Evolutionary conservation across 495 filamentous ascomycete species (phyloP).

Genomic region (Penicillium macrosclerotiorum): DNA sequence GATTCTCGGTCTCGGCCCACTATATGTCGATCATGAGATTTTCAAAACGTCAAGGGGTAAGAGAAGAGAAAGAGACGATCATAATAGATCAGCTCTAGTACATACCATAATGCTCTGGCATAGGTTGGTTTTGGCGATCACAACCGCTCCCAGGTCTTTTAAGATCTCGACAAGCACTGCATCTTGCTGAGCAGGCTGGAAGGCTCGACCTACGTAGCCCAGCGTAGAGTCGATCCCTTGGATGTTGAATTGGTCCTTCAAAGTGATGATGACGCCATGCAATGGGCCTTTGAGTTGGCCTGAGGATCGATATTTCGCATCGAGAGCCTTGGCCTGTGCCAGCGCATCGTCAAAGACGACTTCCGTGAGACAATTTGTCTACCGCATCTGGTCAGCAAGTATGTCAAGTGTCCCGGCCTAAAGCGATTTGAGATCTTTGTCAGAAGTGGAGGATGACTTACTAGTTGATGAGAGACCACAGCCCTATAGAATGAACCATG

Average conservation of each 20-base stretch:
- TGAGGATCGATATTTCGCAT: constrained; percentile 44
- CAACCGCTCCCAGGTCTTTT: constrained; percentile 48
- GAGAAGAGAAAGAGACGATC: constrained; percentile 9
- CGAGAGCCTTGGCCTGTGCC: constrained; percentile 54
- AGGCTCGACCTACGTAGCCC: constrained; percentile 55
- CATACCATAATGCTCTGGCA: constrained; percentile 53
- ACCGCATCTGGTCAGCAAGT: neutral
- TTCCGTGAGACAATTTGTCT: constrained; percentile 64
- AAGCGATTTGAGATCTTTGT: no score
- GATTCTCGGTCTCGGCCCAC: constrained; percentile 55
- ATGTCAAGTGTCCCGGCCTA: no score
- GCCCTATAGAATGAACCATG: constrained; percentile 30
- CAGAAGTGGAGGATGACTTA: constrained; percentile 14
- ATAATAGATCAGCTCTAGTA: no score
- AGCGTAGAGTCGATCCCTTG: constrained; percentile 56
- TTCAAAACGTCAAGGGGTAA: neutral
- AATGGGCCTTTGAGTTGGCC: constrained; percentile 55
- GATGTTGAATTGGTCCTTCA: constrained; percentile 69
- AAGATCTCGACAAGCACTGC: constrained; percentile 47
- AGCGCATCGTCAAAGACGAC: constrained; percentile 62
- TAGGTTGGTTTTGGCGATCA: constrained; percentile 61
- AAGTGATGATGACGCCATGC: constrained; percentile 61
- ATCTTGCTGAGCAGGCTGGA: constrained; percentile 50
- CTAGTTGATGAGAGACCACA: constrained; percentile 56
- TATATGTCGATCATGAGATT: no score